Conservation (phyloP, 2,329 filamentous ascomycete species). For the Cercospora zeae-maydis region DNA sequence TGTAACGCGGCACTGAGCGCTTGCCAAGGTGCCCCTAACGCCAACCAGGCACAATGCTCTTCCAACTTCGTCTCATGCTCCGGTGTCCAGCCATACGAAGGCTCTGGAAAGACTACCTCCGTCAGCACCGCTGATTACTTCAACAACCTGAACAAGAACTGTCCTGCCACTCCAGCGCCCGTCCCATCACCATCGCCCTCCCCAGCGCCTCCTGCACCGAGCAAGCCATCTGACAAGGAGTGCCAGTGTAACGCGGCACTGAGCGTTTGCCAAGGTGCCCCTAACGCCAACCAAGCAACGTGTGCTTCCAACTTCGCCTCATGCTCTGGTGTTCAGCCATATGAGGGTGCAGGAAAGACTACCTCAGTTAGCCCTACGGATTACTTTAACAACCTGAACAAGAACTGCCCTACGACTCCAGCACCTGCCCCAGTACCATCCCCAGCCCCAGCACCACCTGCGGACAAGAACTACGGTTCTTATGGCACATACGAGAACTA, state of each 20-base stretch:
- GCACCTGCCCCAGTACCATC: not conserved
- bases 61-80: not conserved
- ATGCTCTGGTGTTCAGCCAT: not conserved
- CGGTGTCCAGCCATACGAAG: not conserved
- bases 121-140: not conserved
- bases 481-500: slow-evolving; percentile 9
- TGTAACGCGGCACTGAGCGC: not conserved
- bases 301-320: not conserved
- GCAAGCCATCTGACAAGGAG: not conserved
- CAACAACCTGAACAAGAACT: not conserved
- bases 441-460: not conserved
- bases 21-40: not conserved
- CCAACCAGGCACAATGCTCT: not conserved
- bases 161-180: not conserved
- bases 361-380: not conserved
- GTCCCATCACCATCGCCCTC: not conserved
- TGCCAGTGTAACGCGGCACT: not conserved
- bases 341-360: not conserved
- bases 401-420: not conserved
- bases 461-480: slow-evolving; percentile 6
- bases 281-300: not conserved
- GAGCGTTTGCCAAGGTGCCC: not conserved
- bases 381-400: not conserved
- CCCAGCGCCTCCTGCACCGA: not conserved
- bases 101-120: not conserved